phyloP scores from a whole-genome alignment of 1,139 yeast species.

The Barnettozyma hawaiiensis region DNA sequence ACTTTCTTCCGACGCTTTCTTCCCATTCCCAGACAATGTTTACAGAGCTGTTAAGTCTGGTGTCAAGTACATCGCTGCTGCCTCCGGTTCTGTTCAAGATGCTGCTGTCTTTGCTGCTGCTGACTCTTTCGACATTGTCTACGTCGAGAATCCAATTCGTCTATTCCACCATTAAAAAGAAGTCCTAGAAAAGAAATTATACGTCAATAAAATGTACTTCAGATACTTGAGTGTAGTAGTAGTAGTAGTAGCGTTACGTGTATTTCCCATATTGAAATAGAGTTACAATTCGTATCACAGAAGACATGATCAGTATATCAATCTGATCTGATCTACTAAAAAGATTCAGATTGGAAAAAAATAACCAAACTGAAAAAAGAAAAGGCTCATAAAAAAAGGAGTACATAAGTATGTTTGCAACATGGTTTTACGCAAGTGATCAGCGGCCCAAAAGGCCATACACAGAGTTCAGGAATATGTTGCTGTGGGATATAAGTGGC shows the following conservation, averaged over 20 bases:
- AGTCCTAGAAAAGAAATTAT: constrained; percentile 7
- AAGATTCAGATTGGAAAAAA: too few relatives aligned
- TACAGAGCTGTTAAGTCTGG: constrained; percentile 97
- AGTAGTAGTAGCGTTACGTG: too few relatives aligned
- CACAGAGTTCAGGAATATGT: constrained; percentile 94
- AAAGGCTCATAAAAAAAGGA: not conserved
- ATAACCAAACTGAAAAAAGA: not conserved
- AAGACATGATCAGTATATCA: too few relatives aligned
- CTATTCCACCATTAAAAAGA: constrained; percentile 95
- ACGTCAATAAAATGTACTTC: not conserved
- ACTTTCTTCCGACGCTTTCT: constrained; percentile 93
- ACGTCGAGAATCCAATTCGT: constrained; percentile 94
- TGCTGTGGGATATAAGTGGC: constrained; percentile 38
- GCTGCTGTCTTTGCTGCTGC: constrained; percentile 95
- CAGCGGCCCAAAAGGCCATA: constrained; percentile 62
- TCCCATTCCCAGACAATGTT: constrained; percentile 99
- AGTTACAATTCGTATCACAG: too few relatives aligned
- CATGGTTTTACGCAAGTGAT: constrained; percentile 93
- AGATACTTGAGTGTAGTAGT: too few relatives aligned
- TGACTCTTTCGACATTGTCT: constrained; percentile 78
- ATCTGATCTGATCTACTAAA: too few relatives aligned
- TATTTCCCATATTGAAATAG: too few relatives aligned
- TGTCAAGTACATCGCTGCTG: constrained; percentile 92
- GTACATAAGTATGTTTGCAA: constrained; percentile 52
- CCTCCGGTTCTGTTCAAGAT: constrained; percentile 97